Evolutionary conservation across 2,329 filamentous ascomycete genomes (phyloP).

Genomic region (Endoconidiophora polonica): DNA sequence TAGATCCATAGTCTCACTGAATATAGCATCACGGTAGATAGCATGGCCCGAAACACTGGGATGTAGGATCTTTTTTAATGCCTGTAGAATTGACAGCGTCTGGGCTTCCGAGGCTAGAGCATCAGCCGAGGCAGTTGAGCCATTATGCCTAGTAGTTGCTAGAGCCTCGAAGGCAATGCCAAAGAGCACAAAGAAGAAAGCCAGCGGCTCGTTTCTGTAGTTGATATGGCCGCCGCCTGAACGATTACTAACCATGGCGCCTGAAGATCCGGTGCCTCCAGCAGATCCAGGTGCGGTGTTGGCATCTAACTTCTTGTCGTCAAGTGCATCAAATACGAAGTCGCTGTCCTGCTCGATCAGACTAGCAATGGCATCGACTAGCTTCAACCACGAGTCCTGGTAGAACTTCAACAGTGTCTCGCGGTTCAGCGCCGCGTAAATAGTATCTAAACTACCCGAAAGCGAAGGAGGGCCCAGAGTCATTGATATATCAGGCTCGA

Average conservation of each 20-base stretch:
- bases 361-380: slow-evolving; percentile 93
- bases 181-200: slow-evolving; percentile 97
- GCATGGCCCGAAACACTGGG: slow-evolving; percentile 91
- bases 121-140: slow-evolving; percentile 30
- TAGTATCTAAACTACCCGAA: slow-evolving; percentile 75
- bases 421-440: slow-evolving; percentile 86
- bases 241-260: not conserved
- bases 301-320: slow-evolving; percentile 54
- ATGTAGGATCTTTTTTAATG: slow-evolving; percentile 84
- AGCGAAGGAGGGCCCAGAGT: slow-evolving; percentile 66
- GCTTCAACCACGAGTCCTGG: slow-evolving; percentile 88
- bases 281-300: slow-evolving; percentile 25
- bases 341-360: slow-evolving; percentile 95
- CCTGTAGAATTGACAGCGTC: slow-evolving; percentile 73
- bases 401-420: slow-evolving; percentile 92
- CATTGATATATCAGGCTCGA: slow-evolving; percentile 94
- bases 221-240: slow-evolving; percentile 57
- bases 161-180: slow-evolving; percentile 92
- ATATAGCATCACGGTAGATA: slow-evolving; percentile 89
- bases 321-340: slow-evolving; percentile 90
- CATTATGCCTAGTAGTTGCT: slow-evolving; percentile 42
- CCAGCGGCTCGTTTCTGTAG: slow-evolving; percentile 91
- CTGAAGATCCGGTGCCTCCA: not conserved
- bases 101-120: slow-evolving; percentile 56
- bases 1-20: slow-evolving; percentile 92